These are phyloP conservation scores for Polytrichum formosum DNA, from an alignment of 225 moss, liverwort and hornwort genomes.

Conservation along the genomic window DNA sequence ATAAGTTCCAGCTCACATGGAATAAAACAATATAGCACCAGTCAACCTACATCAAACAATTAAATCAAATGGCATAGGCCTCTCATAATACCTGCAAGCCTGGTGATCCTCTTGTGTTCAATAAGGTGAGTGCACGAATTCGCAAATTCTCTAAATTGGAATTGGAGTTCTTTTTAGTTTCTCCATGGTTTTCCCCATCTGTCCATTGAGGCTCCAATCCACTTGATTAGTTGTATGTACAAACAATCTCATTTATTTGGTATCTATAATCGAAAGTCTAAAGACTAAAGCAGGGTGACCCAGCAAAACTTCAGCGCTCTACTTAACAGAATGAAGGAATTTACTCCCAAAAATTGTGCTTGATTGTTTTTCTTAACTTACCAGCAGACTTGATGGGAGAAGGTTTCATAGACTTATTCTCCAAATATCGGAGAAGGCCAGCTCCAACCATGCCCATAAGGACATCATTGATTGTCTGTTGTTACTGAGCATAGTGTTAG, in stretches of 20 bases:
- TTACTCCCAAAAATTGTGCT: no score
- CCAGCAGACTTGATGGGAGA: conserved; percentile 1
- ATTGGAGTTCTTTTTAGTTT: not conserved
- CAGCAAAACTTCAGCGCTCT: no score
- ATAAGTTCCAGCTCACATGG: no score
- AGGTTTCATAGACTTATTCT: conserved; percentile 12
- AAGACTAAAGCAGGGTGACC: no score
- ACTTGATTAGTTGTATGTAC: no score
- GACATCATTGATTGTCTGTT: conserved; percentile 82
- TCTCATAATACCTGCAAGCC: conserved; percentile 57
- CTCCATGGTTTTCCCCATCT: no score
- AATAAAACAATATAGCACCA: no score
- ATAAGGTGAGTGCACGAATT: conserved; percentile 36
- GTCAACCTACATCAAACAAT: not conserved
- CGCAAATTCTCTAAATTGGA: conserved; percentile 13
- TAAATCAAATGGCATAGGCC: not conserved
- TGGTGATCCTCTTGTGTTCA: conserved; percentile 67
- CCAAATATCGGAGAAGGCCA: conserved; percentile 58
- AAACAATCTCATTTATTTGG: no score
- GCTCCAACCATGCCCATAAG: conserved; percentile 62
- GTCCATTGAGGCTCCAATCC: no score
- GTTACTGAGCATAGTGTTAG: not conserved
- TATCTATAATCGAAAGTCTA: no score
- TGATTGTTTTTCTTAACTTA: conserved; percentile 4
- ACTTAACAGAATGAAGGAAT: no score